These are phyloP conservation scores for Coemansia sp. DNA, from an alignment of 192 early-diverging fungal species.

Conservation along the genomic window DNA sequence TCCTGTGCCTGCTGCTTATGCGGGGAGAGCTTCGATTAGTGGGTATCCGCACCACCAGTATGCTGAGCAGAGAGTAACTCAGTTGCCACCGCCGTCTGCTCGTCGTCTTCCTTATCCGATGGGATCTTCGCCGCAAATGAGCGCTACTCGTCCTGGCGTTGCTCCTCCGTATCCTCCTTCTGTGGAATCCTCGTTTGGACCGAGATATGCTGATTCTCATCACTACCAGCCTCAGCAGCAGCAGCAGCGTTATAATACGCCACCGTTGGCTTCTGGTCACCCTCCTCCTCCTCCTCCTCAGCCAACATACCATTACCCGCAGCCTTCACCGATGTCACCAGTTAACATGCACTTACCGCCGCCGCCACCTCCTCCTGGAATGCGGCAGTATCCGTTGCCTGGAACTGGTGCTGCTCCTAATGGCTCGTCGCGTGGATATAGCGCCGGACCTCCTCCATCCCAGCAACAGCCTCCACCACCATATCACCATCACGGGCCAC, in stretches of 20 bases:
- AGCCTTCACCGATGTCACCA: slow-evolving; percentile 2
- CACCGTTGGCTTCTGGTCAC: slow-evolving; percentile 6
- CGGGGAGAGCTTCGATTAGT: slow-evolving; percentile 17
- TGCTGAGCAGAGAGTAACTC: background rate
- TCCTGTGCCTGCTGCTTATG: background rate
- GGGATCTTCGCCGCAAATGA: slow-evolving; percentile 3
- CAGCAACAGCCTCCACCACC: background rate
- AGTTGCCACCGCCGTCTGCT: background rate
- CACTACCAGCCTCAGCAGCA: background rate
- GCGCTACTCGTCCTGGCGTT: too few relatives aligned
- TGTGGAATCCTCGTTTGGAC: too few relatives aligned
- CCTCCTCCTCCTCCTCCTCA: background rate
- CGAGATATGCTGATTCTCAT: background rate
- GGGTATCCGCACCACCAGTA: slow-evolving; percentile 13
- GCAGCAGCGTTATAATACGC: slow-evolving; percentile 7
- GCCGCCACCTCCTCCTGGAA: background rate
- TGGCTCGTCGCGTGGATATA: background rate
- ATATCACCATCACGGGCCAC: slow-evolving; percentile 4
- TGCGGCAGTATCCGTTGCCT: background rate
- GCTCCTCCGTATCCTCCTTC: too few relatives aligned
- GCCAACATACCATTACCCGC: slow-evolving; percentile 16
- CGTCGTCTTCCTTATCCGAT: background rate
- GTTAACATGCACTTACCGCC: background rate
- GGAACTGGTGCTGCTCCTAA: background rate
- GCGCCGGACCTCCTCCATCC: slow-evolving; percentile 1